A percentile compares a stretch with the other conserved stretches of the same genome.
Conservation (phyloP, 1,284 basidiomycete genomes). For the Trametes polyzona region DNA sequence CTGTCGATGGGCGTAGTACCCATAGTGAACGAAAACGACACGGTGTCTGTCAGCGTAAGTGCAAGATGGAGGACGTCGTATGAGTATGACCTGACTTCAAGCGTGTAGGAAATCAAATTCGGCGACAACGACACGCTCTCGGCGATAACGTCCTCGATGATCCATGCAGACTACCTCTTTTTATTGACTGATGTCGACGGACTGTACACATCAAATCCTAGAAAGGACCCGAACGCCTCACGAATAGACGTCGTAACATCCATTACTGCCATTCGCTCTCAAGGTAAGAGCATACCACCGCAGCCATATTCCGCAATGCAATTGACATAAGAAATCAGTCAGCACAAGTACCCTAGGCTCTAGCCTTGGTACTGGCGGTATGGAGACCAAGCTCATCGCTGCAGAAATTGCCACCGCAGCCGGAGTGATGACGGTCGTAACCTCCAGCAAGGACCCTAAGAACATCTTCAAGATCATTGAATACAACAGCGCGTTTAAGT, state of each 20-base stretch:
- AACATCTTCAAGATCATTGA: slow-evolving; percentile 86
- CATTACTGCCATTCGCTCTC: slow-evolving; percentile 77
- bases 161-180: slow-evolving; percentile 97
- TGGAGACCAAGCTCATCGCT: slow-evolving; percentile 99
- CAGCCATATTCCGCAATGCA: background rate
- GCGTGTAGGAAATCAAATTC: slow-evolving; percentile 93
- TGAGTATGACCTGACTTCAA: slow-evolving; percentile 37
- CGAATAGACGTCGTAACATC: slow-evolving; percentile 85
- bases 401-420: slow-evolving; percentile 97
- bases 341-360: slow-evolving; percentile 92
- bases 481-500: slow-evolving; percentile 56
- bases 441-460: slow-evolving; percentile 79
- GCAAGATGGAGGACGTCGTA: too few species aligned
- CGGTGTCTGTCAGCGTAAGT: slow-evolving; percentile 86
- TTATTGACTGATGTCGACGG: slow-evolving; percentile 97
- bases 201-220: slow-evolving; percentile 93
- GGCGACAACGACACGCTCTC: slow-evolving; percentile 99
- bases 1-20: slow-evolving; percentile 90
- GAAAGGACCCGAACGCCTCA: slow-evolving; percentile 84
- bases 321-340: slow-evolving; percentile 52
- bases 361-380: slow-evolving; percentile 94
- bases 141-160: slow-evolving; percentile 95
- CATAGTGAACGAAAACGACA: slow-evolving; percentile 98
- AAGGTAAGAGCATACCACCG: slow-evolving; percentile 62
- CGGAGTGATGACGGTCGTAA: slow-evolving; percentile 94